These are phyloP conservation scores for Phytopythium sindhum DNA, from an alignment of 352 stramenopile genomes.

Conservation along the genomic window DNA sequence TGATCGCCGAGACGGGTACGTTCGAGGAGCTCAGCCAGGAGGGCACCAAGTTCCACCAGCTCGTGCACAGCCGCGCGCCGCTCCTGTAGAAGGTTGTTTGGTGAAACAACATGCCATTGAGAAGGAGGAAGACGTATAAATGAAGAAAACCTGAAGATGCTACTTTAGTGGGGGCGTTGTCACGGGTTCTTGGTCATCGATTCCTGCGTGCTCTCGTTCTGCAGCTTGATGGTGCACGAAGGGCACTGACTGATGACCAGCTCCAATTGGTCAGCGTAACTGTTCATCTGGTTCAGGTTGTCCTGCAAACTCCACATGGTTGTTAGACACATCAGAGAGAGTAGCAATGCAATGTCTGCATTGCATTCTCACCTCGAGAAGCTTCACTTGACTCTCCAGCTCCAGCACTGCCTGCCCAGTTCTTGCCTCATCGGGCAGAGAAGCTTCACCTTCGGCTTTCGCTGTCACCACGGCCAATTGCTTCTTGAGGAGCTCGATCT, in stretches of 20 bases:
- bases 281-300: conserved; percentile 75
- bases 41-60: conserved; percentile 74
- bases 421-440: not conserved
- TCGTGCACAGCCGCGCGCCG: conserved; percentile 59
- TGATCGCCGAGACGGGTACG: conserved; percentile 72
- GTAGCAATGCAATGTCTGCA: not conserved
- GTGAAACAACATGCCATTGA: not conserved
- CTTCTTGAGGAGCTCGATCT: conserved; percentile 37
- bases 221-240: conserved; percentile 66
- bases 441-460: not conserved
- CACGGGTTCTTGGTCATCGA: conserved; percentile 13
- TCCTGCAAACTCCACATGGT: conserved; percentile 31
- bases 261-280: conserved; percentile 75
- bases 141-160: not conserved
- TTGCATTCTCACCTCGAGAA: conserved; percentile 48
- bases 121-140: not conserved
- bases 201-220: conserved; percentile 62
- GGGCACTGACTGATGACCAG: conserved; percentile 69
- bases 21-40: conserved; percentile 74
- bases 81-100: conserved; percentile 35
- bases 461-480: conserved; percentile 20
- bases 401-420: conserved; percentile 1
- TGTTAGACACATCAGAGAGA: not conserved
- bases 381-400: conserved; percentile 32
- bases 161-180: not conserved